phyloP scores from a whole-genome alignment of 306 rosid genomes.

The Dalbergia oliveri region DNA sequence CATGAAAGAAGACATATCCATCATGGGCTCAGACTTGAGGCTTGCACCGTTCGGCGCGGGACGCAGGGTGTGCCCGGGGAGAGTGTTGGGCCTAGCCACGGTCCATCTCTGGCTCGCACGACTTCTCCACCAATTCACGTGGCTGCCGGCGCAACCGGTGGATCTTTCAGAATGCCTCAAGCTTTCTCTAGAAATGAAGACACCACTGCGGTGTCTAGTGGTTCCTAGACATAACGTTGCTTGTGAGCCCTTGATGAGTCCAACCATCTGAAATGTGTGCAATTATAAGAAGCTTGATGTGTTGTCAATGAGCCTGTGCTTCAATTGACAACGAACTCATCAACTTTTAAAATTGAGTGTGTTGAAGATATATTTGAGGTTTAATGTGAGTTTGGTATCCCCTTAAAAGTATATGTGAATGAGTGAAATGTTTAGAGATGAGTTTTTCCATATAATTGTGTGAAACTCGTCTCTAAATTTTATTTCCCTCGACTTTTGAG shows the following conservation, averaged over 20 bases:
- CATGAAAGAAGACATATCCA: slow-evolving; percentile 62
- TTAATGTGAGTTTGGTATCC: slow-evolving; percentile 7
- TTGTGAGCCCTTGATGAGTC: not conserved
- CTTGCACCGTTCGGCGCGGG: slow-evolving; percentile 94
- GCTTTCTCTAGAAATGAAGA: slow-evolving; percentile 86
- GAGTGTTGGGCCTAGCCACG: slow-evolving; percentile 73
- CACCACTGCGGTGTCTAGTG: slow-evolving; percentile 56
- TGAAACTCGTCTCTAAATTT: slow-evolving; percentile 12
- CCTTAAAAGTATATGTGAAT: not conserved
- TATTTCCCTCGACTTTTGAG: slow-evolving; percentile 26
- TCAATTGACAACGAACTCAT: not conserved
- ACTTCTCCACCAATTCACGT: slow-evolving; percentile 65
- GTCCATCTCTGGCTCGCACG: slow-evolving; percentile 85
- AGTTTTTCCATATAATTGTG: not conserved
- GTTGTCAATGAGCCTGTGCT: not conserved
- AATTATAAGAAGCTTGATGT: not conserved
- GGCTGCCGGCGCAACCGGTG: slow-evolving; percentile 64
- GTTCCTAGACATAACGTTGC: slow-evolving; percentile 28
- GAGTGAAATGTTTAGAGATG: slow-evolving; percentile 30
- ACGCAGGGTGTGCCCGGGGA: slow-evolving; percentile 82
- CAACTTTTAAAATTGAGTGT: not conserved
- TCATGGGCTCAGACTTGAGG: slow-evolving; percentile 81
- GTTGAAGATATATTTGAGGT: not conserved
- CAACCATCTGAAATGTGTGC: not conserved
- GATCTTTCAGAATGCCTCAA: slow-evolving; percentile 78